A percentile compares a stretch with the other conserved stretches of the same genome.
Conservation (phyloP, 2,329 filamentous ascomycete species). For the Aureobasidium namibiae region DNA sequence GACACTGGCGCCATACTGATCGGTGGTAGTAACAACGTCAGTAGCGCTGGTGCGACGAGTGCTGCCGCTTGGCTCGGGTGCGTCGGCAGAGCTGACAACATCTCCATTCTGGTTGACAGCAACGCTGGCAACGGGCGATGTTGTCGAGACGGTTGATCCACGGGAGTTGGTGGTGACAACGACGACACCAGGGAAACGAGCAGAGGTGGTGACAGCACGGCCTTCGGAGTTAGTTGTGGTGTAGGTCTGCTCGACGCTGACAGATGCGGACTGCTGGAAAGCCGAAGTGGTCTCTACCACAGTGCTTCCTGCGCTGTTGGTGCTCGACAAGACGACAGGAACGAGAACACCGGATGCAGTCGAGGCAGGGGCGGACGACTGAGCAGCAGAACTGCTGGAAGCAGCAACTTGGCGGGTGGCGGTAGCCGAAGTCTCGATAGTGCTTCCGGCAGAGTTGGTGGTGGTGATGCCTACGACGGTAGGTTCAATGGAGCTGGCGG, state of each 20-base stretch:
- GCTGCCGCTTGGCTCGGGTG: conserved; percentile 22
- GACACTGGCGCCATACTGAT: conserved; percentile 31
- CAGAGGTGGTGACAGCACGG: conserved; percentile 24
- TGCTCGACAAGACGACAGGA: conserved; percentile 31
- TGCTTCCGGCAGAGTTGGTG: conserved; percentile 19
- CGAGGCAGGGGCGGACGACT: conserved; percentile 17
- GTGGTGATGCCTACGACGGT: conserved; percentile 21
- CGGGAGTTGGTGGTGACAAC: conserved; percentile 32
- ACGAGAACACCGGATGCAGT: conserved; percentile 30
- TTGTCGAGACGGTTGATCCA: conserved; percentile 30
- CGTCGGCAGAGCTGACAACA: conserved; percentile 30
- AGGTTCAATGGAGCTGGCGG: conserved; percentile 9
- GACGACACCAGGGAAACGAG: conserved; percentile 26
- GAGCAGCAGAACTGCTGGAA: conserved; percentile 16
- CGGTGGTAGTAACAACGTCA: conserved; percentile 27
- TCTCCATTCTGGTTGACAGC: conserved; percentile 29
- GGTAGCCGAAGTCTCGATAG: conserved; percentile 16
- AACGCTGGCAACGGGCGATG: conserved; percentile 32
- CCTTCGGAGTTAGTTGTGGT: conserved; percentile 26
- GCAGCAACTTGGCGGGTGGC: conserved; percentile 12
- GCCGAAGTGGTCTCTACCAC: conserved; percentile 30
- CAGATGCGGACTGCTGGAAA: conserved; percentile 26
- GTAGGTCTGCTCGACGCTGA: conserved; percentile 22
- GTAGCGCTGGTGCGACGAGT: conserved; percentile 1
- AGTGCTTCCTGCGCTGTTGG: conserved; percentile 29